Conservation (phyloP, 129 eudicot genomes). For the Smallanthus sonchifolius region DNA sequence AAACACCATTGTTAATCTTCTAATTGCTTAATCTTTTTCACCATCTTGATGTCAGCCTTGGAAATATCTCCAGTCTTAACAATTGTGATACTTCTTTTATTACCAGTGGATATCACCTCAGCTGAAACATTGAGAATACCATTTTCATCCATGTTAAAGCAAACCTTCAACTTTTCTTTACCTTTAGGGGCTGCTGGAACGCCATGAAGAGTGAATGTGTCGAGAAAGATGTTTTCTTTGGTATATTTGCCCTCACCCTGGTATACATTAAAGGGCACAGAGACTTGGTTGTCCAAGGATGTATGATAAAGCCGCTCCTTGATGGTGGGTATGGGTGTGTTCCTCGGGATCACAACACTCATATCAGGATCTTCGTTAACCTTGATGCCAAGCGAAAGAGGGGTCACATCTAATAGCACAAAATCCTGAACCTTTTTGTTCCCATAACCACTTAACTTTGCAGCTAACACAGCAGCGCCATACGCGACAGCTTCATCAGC, state of each 20-base stretch:
- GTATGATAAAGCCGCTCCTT: neutral
- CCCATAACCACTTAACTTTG: neutral
- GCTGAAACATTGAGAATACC: constrained; percentile 24
- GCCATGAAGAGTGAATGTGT: neutral
- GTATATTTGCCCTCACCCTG: constrained; percentile 16
- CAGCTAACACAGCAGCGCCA: constrained; percentile 27
- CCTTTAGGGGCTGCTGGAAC: constrained; percentile 12
- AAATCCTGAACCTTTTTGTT: no score
- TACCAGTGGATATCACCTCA: neutral
- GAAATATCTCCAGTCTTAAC: neutral
- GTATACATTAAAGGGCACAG: neutral
- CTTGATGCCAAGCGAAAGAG: neutral
- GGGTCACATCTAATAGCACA: no score
- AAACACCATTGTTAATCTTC: no score
- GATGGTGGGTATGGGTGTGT: neutral
- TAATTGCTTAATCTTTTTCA: neutral
- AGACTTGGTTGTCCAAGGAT: neutral
- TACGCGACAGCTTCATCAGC: constrained; percentile 17
- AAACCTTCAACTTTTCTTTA: neutral
- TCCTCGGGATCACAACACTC: constrained; percentile 13
- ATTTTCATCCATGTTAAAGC: constrained; percentile 11
- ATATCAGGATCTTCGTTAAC: neutral
- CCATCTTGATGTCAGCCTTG: neutral
- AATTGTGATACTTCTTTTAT: constrained; percentile 5
- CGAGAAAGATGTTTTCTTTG: constrained; percentile 19